These are phyloP conservation scores for Yarrowia bubula DNA, from an alignment of 805 yeast species.

Conservation along the genomic window DNA sequence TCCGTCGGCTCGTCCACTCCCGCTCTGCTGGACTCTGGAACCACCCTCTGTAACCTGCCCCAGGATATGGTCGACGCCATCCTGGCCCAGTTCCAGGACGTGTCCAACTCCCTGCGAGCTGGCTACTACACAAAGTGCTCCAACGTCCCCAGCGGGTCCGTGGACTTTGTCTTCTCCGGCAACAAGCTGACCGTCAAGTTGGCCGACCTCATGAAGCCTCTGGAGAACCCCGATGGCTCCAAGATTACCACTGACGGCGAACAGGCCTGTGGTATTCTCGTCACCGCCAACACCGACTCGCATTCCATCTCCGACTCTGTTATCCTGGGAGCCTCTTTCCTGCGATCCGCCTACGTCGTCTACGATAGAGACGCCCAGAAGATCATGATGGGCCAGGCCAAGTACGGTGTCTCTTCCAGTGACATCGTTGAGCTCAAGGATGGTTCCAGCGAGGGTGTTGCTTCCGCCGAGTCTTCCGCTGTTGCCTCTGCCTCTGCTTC, in stretches of 20 bases:
- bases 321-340: conserved; percentile 59
- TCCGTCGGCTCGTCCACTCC: conserved; percentile 20
- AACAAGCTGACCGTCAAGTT: conserved; percentile 85
- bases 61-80: conserved; percentile 39
- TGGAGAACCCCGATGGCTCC: conserved; percentile 22
- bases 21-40: conserved; percentile 52
- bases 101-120: conserved; percentile 49
- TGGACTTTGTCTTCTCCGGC: conserved; percentile 86
- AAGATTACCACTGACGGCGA: conserved; percentile 22
- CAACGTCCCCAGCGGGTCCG: conserved; percentile 30
- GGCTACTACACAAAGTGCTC: conserved; percentile 43
- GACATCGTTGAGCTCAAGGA: conserved; percentile 19
- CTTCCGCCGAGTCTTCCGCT: background rate
- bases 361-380: conserved; percentile 58
- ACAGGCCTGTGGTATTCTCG: conserved; percentile 45
- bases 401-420: conserved; percentile 29
- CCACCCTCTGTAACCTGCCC: conserved; percentile 47
- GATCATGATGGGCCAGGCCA: conserved; percentile 56
- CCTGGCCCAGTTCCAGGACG: conserved; percentile 48
- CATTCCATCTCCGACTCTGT: conserved; percentile 10
- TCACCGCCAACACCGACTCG: conserved; percentile 43
- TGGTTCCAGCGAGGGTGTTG: background rate
- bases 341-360: conserved; percentile 63
- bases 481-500: background rate
- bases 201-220: conserved; percentile 55